Evolutionary conservation across 257 asterid genomes (phyloP), one percentile per base, ranked within the genome.

Genomic region (Handroanthus guayacan): DNA sequence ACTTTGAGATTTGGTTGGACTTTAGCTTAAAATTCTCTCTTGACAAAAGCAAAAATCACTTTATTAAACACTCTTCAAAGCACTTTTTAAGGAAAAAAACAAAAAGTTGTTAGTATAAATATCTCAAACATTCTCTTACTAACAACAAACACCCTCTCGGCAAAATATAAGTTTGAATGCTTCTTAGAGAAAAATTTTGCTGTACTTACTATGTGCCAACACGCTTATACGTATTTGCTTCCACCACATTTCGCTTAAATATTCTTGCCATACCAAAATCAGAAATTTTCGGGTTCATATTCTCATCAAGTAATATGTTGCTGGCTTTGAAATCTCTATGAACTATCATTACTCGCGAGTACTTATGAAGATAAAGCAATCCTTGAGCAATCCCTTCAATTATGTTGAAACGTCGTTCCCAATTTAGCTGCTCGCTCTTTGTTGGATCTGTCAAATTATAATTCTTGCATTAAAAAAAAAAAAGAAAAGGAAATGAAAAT

Each of bases 221-320:
- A 8, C 1, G 55, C 55, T 48, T 48, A 9, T 3, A 48, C 55
- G 55, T 48, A 48, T 48, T 48, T 11, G 54, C 57, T 51, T 51
- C 57, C n/a, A 13, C 13, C 5, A 12, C 57, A 51, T 51, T 12
- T 11, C 18, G 1, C 57, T 3, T 51, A 12, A 51, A 51, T 12
- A 51, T 51, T 51, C 57, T 51, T 13, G 57, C 57, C 57, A 11
- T 51, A 13, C 57, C 57, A 51, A 51, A 51, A 51, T 51, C 57
- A 51, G 57, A 51, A 13, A 51, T 51, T 13, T 51, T 51, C n/a
- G 57, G 57, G n/a, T 12, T 12, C 57, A 51, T 51, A 51, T 51
- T 18, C 17, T 51, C 57, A 51, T 51, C 57, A 51, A 51, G 17
- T 12, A 51, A 51, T 51, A 51, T 51, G 17, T 51, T 51, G 57